These are phyloP conservation scores for Pestalotiopsis sp. DNA, from an alignment of 2,329 filamentous ascomycete species.

Conservation along the genomic window DNA sequence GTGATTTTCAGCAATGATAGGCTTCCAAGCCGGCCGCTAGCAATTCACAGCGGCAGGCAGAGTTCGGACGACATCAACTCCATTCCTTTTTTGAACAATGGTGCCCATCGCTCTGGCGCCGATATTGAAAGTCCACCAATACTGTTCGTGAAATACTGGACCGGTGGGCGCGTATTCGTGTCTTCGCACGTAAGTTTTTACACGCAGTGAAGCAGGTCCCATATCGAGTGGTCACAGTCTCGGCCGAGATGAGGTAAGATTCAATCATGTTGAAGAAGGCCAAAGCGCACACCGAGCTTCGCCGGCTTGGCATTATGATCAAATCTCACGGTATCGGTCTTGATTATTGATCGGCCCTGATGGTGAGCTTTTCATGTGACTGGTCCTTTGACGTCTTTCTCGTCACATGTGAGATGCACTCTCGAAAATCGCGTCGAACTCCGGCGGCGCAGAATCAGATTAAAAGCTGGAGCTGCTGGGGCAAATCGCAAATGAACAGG, in stretches of 20 bases:
- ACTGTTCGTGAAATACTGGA: background rate
- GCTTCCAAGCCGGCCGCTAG: background rate
- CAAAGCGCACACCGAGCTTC: background rate
- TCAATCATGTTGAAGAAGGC: background rate
- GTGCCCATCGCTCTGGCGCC: background rate
- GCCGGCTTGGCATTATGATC: too few relatives aligned
- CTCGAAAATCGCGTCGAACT: too few relatives aligned
- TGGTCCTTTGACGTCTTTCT: too few relatives aligned
- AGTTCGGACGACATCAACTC: conserved; percentile 5
- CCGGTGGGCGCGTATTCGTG: background rate
- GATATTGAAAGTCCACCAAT: background rate
- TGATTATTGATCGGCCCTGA: too few relatives aligned
- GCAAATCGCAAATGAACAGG: too few relatives aligned
- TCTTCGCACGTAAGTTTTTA: background rate
- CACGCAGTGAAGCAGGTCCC: background rate
- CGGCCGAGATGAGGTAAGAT: background rate
- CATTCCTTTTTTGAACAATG: background rate
- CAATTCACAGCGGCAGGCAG: background rate
- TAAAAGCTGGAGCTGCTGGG: too few relatives aligned
- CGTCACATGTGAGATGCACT: too few relatives aligned
- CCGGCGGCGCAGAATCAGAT: too few relatives aligned
- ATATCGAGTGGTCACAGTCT: background rate
- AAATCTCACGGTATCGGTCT: too few relatives aligned
- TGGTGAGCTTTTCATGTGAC: too few relatives aligned
- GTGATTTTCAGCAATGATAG: background rate